A percentile compares a stretch with the other conserved stretches of the same genome.
Conservation (phyloP, 495 filamentous ascomycete species). For the Hypoxylon cercidicola region DNA sequence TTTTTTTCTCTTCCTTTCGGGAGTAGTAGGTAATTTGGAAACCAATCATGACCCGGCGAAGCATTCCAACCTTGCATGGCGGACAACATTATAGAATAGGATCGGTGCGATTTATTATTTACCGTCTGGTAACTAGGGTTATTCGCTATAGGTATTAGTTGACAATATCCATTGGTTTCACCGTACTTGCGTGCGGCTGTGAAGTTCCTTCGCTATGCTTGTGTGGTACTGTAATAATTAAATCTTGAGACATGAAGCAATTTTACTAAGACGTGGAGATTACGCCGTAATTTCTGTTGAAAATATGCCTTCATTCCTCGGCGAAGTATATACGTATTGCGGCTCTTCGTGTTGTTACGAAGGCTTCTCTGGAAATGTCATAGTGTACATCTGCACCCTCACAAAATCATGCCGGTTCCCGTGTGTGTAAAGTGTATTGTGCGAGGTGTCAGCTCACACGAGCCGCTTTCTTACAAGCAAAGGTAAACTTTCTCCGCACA, state of each 20-base stretch:
- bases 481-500: slow-evolving; percentile 19
- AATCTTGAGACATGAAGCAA: too few relatives aligned
- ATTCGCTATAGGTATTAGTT: slow-evolving; percentile 32
- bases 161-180: slow-evolving; percentile 35
- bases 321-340: too few relatives aligned
- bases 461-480: slow-evolving; percentile 2
- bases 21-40: slow-evolving; percentile 39
- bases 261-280: too few relatives aligned
- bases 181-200: slow-evolving; percentile 10
- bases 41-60: slow-evolving; percentile 42
- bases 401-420: too few relatives aligned
- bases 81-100: slow-evolving; percentile 37
- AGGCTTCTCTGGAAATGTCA: too few relatives aligned
- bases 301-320: too few relatives aligned
- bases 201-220: slow-evolving; percentile 1
- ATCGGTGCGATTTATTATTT: slow-evolving; percentile 33
- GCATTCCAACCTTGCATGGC: slow-evolving; percentile 38
- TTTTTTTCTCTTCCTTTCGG: slow-evolving; percentile 28
- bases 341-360: too few relatives aligned
- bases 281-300: too few relatives aligned
- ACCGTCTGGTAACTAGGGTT: slow-evolving; percentile 34
- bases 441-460: not conserved
- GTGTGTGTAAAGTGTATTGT: not conserved
- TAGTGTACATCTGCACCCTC: too few relatives aligned
- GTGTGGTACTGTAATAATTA: not conserved